These are phyloP conservation scores for Linnemannia elongata DNA, from an alignment of 192 early-diverging fungal genomes.

Conservation along the genomic window DNA sequence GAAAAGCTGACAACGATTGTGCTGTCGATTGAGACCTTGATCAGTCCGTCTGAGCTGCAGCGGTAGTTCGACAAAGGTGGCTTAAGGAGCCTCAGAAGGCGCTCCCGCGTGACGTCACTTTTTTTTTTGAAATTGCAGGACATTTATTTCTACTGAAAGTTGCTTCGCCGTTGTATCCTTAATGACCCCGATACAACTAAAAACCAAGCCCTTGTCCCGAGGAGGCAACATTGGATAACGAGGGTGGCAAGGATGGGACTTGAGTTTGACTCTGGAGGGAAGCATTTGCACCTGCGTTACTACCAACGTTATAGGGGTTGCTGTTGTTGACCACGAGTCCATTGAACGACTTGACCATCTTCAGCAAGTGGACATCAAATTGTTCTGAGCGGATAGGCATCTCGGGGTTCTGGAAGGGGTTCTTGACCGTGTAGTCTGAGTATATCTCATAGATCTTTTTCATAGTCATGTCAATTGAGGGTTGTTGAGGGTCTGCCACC, in stretches of 20 bases:
- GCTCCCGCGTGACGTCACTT: not conserved
- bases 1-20: not conserved
- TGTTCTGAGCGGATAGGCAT: conserved; percentile 98
- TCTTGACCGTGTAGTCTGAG: conserved; percentile 98
- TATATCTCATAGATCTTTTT: conserved; percentile 88
- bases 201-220: conserved; percentile 30
- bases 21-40: not conserved
- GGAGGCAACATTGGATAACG: conserved; percentile 44
- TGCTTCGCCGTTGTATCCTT: not conserved
- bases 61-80: too few relatives aligned
- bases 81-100: too few relatives aligned
- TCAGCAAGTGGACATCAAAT: conserved; percentile 87
- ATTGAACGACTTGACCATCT: conserved; percentile 70
- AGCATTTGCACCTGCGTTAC: not conserved
- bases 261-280: not conserved
- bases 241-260: conserved; percentile 2
- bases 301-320: conserved; percentile 15
- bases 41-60: too few relatives aligned
- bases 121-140: not conserved
- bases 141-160: not conserved
- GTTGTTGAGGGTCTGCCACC: conserved; percentile 84
- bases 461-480: conserved; percentile 74
- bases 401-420: conserved; percentile 98
- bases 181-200: not conserved
- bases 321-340: conserved; percentile 28